phyloP scores from a whole-genome alignment of 345 rosid genomes.

The Eutrema yunnanense region DNA sequence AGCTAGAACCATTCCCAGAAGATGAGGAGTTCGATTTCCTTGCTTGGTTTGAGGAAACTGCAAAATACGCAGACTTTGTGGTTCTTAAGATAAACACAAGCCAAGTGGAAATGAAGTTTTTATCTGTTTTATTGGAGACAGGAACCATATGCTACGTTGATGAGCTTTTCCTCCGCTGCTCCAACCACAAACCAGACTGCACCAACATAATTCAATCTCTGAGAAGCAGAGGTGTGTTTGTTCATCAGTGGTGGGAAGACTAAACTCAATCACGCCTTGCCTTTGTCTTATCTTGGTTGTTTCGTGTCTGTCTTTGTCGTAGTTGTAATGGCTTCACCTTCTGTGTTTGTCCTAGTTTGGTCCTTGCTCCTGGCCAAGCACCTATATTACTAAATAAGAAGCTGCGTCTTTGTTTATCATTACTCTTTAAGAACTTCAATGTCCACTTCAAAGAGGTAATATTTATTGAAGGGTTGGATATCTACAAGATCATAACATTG shows the following conservation, averaged over 20 bases:
- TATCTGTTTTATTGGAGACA: slow-evolving; percentile 40
- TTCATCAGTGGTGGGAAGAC: slow-evolving; percentile 77
- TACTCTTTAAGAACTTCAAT: slow-evolving; percentile 41
- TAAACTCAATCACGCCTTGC: slow-evolving; percentile 32
- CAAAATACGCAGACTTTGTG: slow-evolving; percentile 56
- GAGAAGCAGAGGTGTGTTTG: slow-evolving; percentile 62
- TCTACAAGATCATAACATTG: slow-evolving; percentile 23
- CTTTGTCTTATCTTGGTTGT: background rate
- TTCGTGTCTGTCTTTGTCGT: no score
- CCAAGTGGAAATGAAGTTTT: slow-evolving; percentile 45
- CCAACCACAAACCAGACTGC: slow-evolving; percentile 36
- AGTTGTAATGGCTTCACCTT: slow-evolving; percentile 11
- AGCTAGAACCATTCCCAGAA: slow-evolving; percentile 42
- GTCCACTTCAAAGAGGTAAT: slow-evolving; percentile 28
- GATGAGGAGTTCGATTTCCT: slow-evolving; percentile 58
- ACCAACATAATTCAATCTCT: slow-evolving; percentile 45
- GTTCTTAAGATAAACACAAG: slow-evolving; percentile 64
- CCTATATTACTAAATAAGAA: slow-evolving; percentile 41
- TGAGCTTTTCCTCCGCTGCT: slow-evolving; percentile 61
- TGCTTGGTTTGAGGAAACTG: slow-evolving; percentile 65
- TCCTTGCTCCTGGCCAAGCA: slow-evolving; percentile 35
- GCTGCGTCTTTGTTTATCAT: slow-evolving; percentile 16
- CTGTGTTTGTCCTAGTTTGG: slow-evolving; percentile 14
- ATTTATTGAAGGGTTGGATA: slow-evolving; percentile 59
- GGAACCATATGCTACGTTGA: slow-evolving; percentile 56